Evolutionary conservation across 805 yeast genomes (phyloP), one percentile per base, ranked within the genome.

Genomic region (Metschnikowia reukaufii): DNA sequence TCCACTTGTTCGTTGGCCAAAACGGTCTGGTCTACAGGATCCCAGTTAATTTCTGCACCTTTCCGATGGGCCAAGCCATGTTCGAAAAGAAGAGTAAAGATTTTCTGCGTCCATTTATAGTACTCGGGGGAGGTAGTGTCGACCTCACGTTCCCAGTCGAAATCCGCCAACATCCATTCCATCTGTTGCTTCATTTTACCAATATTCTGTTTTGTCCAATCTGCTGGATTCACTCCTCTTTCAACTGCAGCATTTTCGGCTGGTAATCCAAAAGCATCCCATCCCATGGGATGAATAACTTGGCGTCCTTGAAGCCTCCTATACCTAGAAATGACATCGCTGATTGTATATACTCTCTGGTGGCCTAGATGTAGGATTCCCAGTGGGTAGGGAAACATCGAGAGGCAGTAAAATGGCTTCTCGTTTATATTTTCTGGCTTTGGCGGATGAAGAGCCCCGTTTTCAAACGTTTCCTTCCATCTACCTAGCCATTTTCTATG

Each of bases 201-300:
- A n/a, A 94, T 89, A 62, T 94, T 94, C 13, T 70, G 59, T 35
- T 69, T 74, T 0, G 99, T 94, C 99, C 99, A 94, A 1, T 65
- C 76, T 0, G 81, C 78, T 0, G 99, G 97, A 51, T 81, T 81
- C 10, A 88, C 74, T 1, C 82, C 81, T 51, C 96, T 70, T 63
- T 91, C 96, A 25, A 89, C 83, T 0, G 99, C 99, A 0, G 99
- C 99, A 64, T 94, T 94, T 63, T 94, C 99, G 0, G 99, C 99
- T 0, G 99, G 99, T 21, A 94, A 72, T 0, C 99, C 99, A 74
- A 94, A 94, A 0, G 98, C 96, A 72, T 94, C 99, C 97, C 97
- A 94, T 0, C 99, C 99, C 96, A 94, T 91, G 0, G 98, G 97
- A 62, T 94, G 96, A 2, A 92, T 73, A 12, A 92, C 96, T 32